Percentiles rank a stretch among this genome's conserved stretches.
phyloP scores from a whole-genome alignment of 371 early-diverging fungal genomes.

The Dichotomocladium elegans region DNA sequence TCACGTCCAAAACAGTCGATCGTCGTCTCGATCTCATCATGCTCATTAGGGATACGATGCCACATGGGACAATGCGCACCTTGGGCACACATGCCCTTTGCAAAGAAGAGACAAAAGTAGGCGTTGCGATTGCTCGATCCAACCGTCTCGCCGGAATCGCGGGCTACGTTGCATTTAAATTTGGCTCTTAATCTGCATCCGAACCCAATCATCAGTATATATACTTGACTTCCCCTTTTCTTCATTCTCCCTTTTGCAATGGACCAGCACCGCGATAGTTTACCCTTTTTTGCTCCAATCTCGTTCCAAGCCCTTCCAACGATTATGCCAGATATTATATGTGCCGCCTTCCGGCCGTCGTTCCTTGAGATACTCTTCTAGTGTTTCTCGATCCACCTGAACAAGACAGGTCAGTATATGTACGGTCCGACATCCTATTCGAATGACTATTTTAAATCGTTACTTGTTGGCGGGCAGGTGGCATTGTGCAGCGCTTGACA shows the following conservation, averaged over 20 bases:
- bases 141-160: constrained; percentile 74
- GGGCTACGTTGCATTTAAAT: constrained; percentile 59
- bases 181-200: constrained; percentile 50
- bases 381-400: constrained; percentile 39
- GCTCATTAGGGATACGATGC: constrained; percentile 70
- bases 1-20: constrained; percentile 85
- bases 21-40: constrained; percentile 64
- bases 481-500: constrained; percentile 12
- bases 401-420: not conserved
- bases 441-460: too few relatives aligned
- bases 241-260: too few relatives aligned
- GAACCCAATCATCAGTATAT: not conserved
- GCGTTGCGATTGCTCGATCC: constrained; percentile 60
- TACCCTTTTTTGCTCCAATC: constrained; percentile 44
- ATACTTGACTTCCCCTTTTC: not conserved
- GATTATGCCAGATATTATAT: constrained; percentile 82
- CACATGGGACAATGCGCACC: constrained; percentile 68
- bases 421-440: too few relatives aligned
- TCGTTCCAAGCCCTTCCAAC: constrained; percentile 53
- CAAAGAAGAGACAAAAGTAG: constrained; percentile 81
- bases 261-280: too few relatives aligned
- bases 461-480: constrained; percentile 21
- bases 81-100: constrained; percentile 78
- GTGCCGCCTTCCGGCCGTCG: constrained; percentile 48
- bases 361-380: constrained; percentile 38